Evolutionary conservation across 805 yeast genomes (phyloP), one percentile per base, ranked within the genome.

Genomic region (Kuraishia capsulata): DNA sequence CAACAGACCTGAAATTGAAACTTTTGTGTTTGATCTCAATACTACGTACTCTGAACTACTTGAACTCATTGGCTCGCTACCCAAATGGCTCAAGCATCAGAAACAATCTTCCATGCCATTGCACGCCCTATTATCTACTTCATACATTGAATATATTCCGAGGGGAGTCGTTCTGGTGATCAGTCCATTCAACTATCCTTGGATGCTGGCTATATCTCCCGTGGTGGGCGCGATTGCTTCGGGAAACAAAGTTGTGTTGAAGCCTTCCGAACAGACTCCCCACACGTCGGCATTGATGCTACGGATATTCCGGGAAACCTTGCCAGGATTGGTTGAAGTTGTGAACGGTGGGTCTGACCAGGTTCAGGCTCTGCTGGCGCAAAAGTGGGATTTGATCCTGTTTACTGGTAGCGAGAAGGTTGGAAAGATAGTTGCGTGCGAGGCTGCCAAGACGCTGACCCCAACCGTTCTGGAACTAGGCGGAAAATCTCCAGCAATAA

Each of bases 391-490:
- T 60, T 78, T 82, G 58, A 86, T 90, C 43, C 67, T 88, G 58
- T 84, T 81, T 58, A 90, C 97, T 3, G 97, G 97, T 14, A 78
- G 83, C 30, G 69, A 73, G 18, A 54, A 54, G 18, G 95, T 88
- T 20, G 97, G 96, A 17, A 74, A 71, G 26, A 74, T 85, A 38
- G 76, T 90, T 25, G 81, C 90, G 20, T 62, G 67, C 42, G 82
- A 83, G 33, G 96, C 97, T 1, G 92, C 90, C n/a, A 77, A 84
- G 59, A 71, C 74, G 17, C 66, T 89, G 47, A 86, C 95, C 1
- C 97, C 97, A 1, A 71, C 72, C 9, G 60, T 83, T 6, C 67
- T 89, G 44, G 97, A 89, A 60, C 66, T 89, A 33, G 97, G 97
- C 39, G 97, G 97, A 4, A 90, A 90, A 57, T 81, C 90, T 5